Percentiles rank a stretch among this genome's conserved stretches.
These are phyloP conservation scores for Zoysia japonica DNA, from an alignment of 176 grass and related monocot species.

Conservation along the genomic window DNA sequence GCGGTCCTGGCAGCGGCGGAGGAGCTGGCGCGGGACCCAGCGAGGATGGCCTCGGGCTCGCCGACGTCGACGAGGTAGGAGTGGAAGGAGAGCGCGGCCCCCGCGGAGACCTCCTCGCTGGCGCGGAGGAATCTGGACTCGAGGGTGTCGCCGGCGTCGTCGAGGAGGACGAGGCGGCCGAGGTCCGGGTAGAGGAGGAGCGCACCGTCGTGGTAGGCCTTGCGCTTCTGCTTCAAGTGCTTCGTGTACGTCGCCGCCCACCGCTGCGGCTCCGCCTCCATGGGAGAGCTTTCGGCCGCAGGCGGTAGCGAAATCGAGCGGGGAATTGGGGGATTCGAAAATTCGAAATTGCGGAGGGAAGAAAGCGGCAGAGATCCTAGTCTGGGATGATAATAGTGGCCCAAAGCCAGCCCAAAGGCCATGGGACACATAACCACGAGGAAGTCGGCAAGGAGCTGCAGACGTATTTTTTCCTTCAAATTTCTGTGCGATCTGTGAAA, in stretches of 20 bases:
- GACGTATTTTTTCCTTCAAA: not conserved
- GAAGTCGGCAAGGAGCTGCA: too few species aligned
- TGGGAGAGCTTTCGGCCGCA: slow-evolving; percentile 18
- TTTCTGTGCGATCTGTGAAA: not conserved
- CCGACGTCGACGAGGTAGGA: slow-evolving; percentile 80
- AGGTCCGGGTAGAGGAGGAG: slow-evolving; percentile 48
- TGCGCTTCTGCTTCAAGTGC: slow-evolving; percentile 86
- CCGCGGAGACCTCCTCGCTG: slow-evolving; percentile 44
- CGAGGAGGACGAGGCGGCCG: slow-evolving; percentile 58
- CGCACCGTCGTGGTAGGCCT: slow-evolving; percentile 75
- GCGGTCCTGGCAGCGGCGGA: slow-evolving; percentile 14
- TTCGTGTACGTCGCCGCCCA: slow-evolving; percentile 79
- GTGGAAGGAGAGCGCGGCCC: slow-evolving; percentile 56
- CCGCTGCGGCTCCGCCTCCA: slow-evolving; percentile 42
- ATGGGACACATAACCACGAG: too few species aligned
- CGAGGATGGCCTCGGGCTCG: slow-evolving; percentile 12
- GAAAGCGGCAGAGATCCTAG: not conserved
- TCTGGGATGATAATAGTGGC: too few species aligned
- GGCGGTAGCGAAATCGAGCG: not conserved
- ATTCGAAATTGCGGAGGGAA: not conserved
- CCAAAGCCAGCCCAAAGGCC: too few species aligned
- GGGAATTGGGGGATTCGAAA: slow-evolving; percentile 21
- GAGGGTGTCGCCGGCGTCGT: slow-evolving; percentile 62
- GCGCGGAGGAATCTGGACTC: slow-evolving; percentile 59
- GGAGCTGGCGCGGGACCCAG: not conserved